Percentiles rank a stretch among this genome's conserved stretches.
Evolutionary conservation across 495 filamentous ascomycete species (phyloP).

Genomic region (Xylaria acuta): DNA sequence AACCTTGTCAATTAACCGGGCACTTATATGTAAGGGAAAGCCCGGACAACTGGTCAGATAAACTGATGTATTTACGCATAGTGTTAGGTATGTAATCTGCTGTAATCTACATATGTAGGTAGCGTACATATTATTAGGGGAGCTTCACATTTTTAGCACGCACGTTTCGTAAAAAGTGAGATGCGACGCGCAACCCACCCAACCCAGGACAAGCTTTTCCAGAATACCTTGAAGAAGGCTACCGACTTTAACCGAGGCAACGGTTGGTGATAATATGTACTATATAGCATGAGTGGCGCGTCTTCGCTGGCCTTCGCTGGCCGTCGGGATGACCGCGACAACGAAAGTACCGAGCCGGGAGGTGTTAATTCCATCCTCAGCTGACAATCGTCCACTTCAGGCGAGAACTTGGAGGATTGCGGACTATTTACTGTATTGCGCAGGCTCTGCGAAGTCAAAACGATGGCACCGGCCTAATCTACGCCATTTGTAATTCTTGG

Average conservation of each 20-base stretch:
- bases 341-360: neutral
- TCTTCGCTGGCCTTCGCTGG: neutral
- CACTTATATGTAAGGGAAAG: neutral
- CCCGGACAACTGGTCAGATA: neutral
- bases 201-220: neutral
- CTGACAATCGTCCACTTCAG: constrained; percentile 1
- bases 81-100: neutral
- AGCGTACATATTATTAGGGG: too few species aligned
- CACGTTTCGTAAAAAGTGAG: neutral
- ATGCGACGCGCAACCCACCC: neutral
- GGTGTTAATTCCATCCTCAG: constrained; percentile 1
- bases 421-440: constrained; percentile 10
- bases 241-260: neutral
- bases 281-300: neutral
- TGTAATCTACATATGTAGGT: too few species aligned
- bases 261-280: neutral
- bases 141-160: too few species aligned
- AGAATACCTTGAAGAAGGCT: neutral
- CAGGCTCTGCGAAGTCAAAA: neutral
- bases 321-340: constrained; percentile 1
- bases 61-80: neutral
- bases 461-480: constrained; percentile 2
- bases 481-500: constrained; percentile 21
- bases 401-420: neutral
- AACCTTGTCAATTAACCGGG: constrained; percentile 13